Percentiles rank a stretch among this genome's conserved stretches.
Evolutionary conservation across 2,329 filamentous ascomycete species (phyloP).

Genomic region (Clathrospora elynae): DNA sequence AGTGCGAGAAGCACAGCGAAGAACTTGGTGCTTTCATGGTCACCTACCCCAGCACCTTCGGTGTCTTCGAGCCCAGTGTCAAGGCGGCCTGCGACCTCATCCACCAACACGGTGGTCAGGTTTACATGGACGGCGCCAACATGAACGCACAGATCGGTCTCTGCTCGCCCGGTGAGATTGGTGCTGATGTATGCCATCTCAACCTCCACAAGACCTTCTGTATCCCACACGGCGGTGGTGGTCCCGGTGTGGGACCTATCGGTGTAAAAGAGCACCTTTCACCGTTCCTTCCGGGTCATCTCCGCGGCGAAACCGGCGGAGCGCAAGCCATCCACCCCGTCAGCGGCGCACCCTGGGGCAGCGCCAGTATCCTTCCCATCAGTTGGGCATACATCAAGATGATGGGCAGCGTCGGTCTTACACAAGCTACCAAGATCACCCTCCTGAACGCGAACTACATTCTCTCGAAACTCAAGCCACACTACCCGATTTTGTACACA

Average conservation of each 20-base stretch:
- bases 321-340: conserved; percentile 69
- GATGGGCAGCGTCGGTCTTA: conserved; percentile 84
- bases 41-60: conserved; percentile 93
- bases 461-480: conserved; percentile 79
- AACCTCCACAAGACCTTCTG: conserved; percentile 99
- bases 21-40: conserved; percentile 94
- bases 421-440: conserved; percentile 86
- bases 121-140: conserved; percentile 99
- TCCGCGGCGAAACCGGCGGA: conserved; percentile 62
- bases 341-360: conserved; percentile 83
- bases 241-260: conserved; percentile 91
- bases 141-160: conserved; percentile 98
- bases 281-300: conserved; percentile 75
- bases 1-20: conserved; percentile 85
- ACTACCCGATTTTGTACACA: conserved; percentile 93
- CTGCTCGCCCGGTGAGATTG: conserved; percentile 92
- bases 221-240: conserved; percentile 93
- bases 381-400: conserved; percentile 94
- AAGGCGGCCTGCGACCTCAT: conserved; percentile 85
- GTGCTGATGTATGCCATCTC: conserved; percentile 93
- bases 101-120: conserved; percentile 85
- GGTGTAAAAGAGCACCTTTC: conserved; percentile 83
- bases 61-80: conserved; percentile 89
- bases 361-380: conserved; percentile 90
- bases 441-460: conserved; percentile 98